A percentile compares a stretch with the other conserved stretches of the same genome.
These are phyloP conservation scores for Rhododendron henanense DNA, from an alignment of 148 eudicot genomes.

Conservation along the genomic window DNA sequence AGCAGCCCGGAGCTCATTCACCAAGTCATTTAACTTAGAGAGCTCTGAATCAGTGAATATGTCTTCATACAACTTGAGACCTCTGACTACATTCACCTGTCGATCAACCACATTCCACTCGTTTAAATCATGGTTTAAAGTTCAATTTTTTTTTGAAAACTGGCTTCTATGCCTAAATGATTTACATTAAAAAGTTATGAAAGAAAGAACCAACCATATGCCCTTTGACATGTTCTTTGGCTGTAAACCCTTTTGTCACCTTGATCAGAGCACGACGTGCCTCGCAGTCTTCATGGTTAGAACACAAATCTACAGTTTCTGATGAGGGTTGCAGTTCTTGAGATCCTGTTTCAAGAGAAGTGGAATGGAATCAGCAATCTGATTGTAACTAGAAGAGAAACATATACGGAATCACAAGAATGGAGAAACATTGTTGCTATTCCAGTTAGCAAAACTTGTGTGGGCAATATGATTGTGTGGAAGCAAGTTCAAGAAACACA, in stretches of 20 bases:
- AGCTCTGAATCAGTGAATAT: slow-evolving; percentile 68
- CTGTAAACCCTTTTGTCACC: slow-evolving; percentile 89
- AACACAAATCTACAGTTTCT: slow-evolving; percentile 59
- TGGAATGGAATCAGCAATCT: background rate
- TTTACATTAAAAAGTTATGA: slow-evolving; percentile 8
- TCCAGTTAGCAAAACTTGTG: background rate
- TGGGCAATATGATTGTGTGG: background rate
- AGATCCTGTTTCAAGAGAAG: slow-evolving; percentile 48
- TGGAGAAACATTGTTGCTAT: background rate
- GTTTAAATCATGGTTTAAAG: background rate
- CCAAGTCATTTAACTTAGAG: slow-evolving; percentile 58
- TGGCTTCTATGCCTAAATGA: background rate
- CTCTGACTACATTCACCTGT: slow-evolving; percentile 95
- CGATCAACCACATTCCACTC: background rate
- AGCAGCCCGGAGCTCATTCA: slow-evolving; percentile 69
- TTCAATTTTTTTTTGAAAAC: background rate
- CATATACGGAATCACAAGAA: background rate
- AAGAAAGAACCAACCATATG: slow-evolving; percentile 72
- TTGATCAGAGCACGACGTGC: slow-evolving; percentile 70
- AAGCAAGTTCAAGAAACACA: background rate
- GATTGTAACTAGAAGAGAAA: background rate
- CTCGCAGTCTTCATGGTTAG: slow-evolving; percentile 73
- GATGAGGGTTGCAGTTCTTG: slow-evolving; percentile 53
- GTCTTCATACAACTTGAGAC: slow-evolving; percentile 86
- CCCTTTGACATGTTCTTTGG: slow-evolving; percentile 95